phyloP scores from a whole-genome alignment of 805 yeast species.

The Cyberlindnera subsufficiens region DNA sequence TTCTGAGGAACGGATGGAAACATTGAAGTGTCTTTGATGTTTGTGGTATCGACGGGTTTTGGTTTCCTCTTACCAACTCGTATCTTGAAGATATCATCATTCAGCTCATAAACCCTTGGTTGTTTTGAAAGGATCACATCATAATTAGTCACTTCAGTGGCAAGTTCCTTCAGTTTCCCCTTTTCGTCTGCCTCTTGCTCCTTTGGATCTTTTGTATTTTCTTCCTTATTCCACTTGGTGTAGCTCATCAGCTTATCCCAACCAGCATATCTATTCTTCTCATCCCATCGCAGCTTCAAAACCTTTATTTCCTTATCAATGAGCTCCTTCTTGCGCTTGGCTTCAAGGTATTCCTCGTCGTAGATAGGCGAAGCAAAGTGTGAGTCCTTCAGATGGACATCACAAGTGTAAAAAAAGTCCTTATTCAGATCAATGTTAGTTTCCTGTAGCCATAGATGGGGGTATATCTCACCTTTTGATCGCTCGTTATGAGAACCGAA shows the following conservation, averaged over 20 bases:
- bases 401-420: constrained; percentile 24
- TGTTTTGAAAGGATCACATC: constrained; percentile 21
- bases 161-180: constrained; percentile 11
- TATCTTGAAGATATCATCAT: constrained; percentile 34
- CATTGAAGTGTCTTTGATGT: constrained; percentile 17
- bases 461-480: constrained; percentile 5
- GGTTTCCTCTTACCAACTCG: constrained; percentile 27
- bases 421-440: constrained; percentile 2
- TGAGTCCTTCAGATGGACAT: constrained; percentile 18
- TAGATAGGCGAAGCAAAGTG: constrained; percentile 19
- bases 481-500: constrained; percentile 21
- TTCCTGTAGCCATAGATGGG: no score
- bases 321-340: constrained; percentile 13
- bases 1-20: constrained; percentile 30
- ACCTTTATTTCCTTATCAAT: constrained; percentile 16
- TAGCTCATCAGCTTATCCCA: constrained; percentile 22
- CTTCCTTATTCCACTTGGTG: constrained; percentile 7
- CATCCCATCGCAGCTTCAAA: constrained; percentile 22
- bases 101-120: constrained; percentile 32
- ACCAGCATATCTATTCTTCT: constrained; percentile 19
- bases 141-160: constrained; percentile 2
- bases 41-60: constrained; percentile 21
- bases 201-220: constrained; percentile 5
- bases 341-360: constrained; percentile 18
- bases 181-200: constrained; percentile 15